Evolutionary conservation across 805 yeast species (phyloP).

Genomic region (Kodamaea restingae): DNA sequence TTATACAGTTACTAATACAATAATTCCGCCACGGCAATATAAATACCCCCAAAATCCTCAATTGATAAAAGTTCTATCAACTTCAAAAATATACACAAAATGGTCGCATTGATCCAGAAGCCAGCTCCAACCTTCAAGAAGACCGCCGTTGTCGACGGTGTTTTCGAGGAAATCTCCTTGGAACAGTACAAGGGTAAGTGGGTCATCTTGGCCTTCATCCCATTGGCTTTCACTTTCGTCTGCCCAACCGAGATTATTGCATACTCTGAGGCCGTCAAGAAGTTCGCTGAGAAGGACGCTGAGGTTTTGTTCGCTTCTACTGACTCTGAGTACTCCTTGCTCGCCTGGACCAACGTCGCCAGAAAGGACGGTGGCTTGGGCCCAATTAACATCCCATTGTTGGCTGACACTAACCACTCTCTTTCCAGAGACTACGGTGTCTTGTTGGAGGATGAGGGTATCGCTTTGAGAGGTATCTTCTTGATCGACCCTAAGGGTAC

Average conservation of each 20-base stretch:
- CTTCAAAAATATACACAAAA: slow-evolving; percentile 27
- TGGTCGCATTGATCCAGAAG: slow-evolving; percentile 89
- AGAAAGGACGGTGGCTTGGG: slow-evolving; percentile 99
- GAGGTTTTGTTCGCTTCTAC: slow-evolving; percentile 95
- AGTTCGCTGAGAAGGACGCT: slow-evolving; percentile 81
- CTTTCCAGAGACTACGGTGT: slow-evolving; percentile 97
- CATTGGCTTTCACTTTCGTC: slow-evolving; percentile 98
- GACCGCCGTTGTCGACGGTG: slow-evolving; percentile 96
- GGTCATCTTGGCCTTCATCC: slow-evolving; percentile 95
- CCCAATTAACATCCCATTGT: slow-evolving; percentile 85
- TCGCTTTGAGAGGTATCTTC: slow-evolving; percentile 97
- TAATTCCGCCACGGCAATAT: slow-evolving; percentile 1
- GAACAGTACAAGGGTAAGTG: slow-evolving; percentile 97
- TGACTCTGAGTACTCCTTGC: slow-evolving; percentile 94
- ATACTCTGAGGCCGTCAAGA: slow-evolving; percentile 90
- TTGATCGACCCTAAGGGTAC: slow-evolving; percentile 93
- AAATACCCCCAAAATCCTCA: slow-evolving; percentile 3
- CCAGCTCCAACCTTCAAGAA: slow-evolving; percentile 96
- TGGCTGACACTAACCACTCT: slow-evolving; percentile 96
- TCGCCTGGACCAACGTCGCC: slow-evolving; percentile 97
- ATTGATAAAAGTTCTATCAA: background rate
- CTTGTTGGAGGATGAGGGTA: slow-evolving; percentile 90
- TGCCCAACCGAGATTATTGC: slow-evolving; percentile 99
- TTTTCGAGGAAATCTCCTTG: slow-evolving; percentile 89
- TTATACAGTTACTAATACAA: slow-evolving; percentile 8